Percentiles rank a stretch among this genome's conserved stretches.
phyloP scores from a whole-genome alignment of 768 basidiomycete species.

The Leucocoprinus leucothites region DNA sequence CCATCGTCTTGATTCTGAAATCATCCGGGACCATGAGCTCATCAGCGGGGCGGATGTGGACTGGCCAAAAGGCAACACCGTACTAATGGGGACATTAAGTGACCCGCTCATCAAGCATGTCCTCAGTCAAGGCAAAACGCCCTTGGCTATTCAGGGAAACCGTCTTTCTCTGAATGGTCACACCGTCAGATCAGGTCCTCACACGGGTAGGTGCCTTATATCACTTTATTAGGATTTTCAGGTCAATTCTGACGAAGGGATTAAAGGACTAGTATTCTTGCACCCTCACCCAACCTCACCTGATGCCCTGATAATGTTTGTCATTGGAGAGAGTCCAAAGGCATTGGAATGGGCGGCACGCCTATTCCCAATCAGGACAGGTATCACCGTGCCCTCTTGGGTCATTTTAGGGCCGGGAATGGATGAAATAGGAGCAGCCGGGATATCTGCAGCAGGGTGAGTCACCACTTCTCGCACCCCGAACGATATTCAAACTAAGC shows the following conservation, averaged over 20 bases:
- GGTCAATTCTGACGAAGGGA: conserved; percentile 10
- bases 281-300: conserved; percentile 54
- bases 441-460: conserved; percentile 74
- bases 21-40: conserved; percentile 45
- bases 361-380: conserved; percentile 85
- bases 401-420: conserved; percentile 52
- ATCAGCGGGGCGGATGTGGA: conserved; percentile 17
- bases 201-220: conserved; percentile 25
- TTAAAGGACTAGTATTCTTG: conserved; percentile 37
- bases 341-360: conserved; percentile 62
- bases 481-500: background rate
- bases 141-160: conserved; percentile 27
- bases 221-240: background rate
- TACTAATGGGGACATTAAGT: conserved; percentile 49
- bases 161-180: conserved; percentile 24
- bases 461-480: conserved; percentile 17
- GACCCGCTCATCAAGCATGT: conserved; percentile 29
- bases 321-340: conserved; percentile 57
- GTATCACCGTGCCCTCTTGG: conserved; percentile 77
- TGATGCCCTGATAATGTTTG: conserved; percentile 35
- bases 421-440: conserved; percentile 66
- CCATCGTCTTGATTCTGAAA: conserved; percentile 66
- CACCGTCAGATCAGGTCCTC: conserved; percentile 22
- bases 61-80: conserved; percentile 46
- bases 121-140: conserved; percentile 29